Base-by-base conservation (phyloP, 108 stramenopile genomes). In the Seminavis robusta region DNA sequence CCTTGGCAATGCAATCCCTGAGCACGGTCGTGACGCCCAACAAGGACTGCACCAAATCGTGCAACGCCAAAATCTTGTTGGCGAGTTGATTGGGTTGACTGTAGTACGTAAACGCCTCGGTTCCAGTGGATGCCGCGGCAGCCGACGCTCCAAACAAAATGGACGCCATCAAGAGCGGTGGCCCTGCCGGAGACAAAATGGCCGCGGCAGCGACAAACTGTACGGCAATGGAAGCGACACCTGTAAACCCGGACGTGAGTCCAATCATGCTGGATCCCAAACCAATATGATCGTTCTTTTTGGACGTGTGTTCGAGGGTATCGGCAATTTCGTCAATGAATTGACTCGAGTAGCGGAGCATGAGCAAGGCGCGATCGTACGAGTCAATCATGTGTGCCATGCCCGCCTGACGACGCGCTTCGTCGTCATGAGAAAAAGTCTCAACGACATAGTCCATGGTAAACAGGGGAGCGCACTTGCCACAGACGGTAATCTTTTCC, bases 91-190 rank as follows among this genome's bases (percentile, higher is more conserved):
- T 72, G 26, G 86, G 82, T 59, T 83, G 80, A 40, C 76, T 68
- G 27, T 64, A 81, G 51, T 81, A 84, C 46, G 67, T 75, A 8
- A 70, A 51, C 1, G 62, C 73, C 10, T 79, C 77, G 40, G 62
- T 71, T 21, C 79, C 79, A 10, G 82, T 79, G 31, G 65, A 61
- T 4, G 53, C 81, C 9, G 77, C 79, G 1, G 79, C 74, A 0
- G 86, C 79, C 13, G 61, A 60, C 7, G 77, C 76, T 5, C 86
- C 80, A 65, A 88, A 81, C n/a, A 88, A 46, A 19, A 88, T 37
- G 9, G 79, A 78, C 1, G 86, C 82, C 44, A 88, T 59, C 11
- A 88, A 53, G 2, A 88, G 49, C 6, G 86, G 86, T 10, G 83
- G 74, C 16, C 86, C 86, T 13, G 59, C 81, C 1, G 85, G 80